Evolutionary conservation across 768 basidiomycete genomes (phyloP).

Genomic region (Tylopilus plumbeoviolaceoides): DNA sequence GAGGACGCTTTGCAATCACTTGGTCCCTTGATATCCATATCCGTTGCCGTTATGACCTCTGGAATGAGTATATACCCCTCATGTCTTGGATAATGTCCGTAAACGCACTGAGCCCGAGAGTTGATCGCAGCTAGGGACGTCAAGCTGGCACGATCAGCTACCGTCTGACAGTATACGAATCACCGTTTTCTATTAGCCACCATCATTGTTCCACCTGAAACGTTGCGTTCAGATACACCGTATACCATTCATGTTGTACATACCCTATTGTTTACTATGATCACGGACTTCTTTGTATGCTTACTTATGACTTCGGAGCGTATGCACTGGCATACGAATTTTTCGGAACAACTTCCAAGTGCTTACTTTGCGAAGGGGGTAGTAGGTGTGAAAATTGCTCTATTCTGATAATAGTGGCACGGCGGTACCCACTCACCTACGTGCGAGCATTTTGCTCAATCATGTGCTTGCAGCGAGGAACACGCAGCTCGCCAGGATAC

Average conservation of each 20-base stretch:
- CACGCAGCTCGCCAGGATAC: neutral
- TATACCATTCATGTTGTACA: constrained; percentile 14
- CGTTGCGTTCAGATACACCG: constrained; percentile 5
- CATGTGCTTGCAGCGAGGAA: neutral
- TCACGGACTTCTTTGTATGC: neutral
- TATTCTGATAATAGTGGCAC: neutral
- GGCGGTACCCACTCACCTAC: neutral
- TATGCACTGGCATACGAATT: too few relatives aligned
- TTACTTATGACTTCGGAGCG: neutral
- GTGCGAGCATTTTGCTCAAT: neutral
- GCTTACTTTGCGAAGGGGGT: too few relatives aligned
- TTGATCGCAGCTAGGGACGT: neutral
- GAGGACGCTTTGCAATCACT: neutral
- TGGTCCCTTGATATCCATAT: constrained; percentile 1
- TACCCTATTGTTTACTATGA: constrained; percentile 3
- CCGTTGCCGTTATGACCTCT: constrained; percentile 1
- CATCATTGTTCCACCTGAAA: neutral
- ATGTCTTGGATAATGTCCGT: constrained; percentile 13
- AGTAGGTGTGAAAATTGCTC: neutral
- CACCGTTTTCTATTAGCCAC: neutral
- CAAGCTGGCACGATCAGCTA: neutral
- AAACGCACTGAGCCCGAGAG: neutral
- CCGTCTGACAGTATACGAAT: neutral
- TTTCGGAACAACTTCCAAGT: too few relatives aligned
- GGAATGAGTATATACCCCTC: neutral